Evolutionary conservation across 306 rosid genomes (phyloP).

Genomic region (Casuarina equisetifolia): DNA sequence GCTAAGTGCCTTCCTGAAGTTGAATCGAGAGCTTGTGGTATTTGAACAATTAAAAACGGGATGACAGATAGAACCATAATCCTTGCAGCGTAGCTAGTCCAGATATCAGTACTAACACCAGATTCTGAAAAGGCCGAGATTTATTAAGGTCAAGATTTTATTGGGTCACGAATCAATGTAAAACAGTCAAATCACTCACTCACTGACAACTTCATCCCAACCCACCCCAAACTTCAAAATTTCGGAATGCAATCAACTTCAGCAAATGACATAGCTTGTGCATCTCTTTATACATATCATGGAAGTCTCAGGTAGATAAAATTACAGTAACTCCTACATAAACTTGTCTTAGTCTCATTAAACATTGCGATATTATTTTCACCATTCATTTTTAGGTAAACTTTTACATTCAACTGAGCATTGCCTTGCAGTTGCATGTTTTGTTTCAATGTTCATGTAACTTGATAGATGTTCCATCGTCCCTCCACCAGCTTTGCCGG

Average conservation of each 20-base stretch:
- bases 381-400: background rate
- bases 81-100: conserved; percentile 88
- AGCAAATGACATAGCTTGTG: background rate
- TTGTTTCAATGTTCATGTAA: background rate
- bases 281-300: background rate
- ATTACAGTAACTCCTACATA: background rate
- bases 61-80: conserved; percentile 76
- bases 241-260: background rate
- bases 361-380: background rate
- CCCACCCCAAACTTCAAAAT: background rate
- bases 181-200: conserved; percentile 14
- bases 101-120: conserved; percentile 93
- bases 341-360: background rate
- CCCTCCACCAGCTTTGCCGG: background rate
- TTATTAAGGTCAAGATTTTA: conserved; percentile 9
- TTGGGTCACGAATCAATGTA: conserved; percentile 9
- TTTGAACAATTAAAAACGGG: conserved; percentile 83
- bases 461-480: background rate
- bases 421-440: background rate
- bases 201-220: conserved; percentile 2
- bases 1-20: conserved; percentile 72
- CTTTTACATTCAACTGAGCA: background rate
- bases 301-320: background rate
- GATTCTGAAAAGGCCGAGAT: conserved; percentile 59
- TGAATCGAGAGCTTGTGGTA: conserved; percentile 77